Conservation (phyloP, 1,139 yeast genomes). For the Yarrowia galli region DNA sequence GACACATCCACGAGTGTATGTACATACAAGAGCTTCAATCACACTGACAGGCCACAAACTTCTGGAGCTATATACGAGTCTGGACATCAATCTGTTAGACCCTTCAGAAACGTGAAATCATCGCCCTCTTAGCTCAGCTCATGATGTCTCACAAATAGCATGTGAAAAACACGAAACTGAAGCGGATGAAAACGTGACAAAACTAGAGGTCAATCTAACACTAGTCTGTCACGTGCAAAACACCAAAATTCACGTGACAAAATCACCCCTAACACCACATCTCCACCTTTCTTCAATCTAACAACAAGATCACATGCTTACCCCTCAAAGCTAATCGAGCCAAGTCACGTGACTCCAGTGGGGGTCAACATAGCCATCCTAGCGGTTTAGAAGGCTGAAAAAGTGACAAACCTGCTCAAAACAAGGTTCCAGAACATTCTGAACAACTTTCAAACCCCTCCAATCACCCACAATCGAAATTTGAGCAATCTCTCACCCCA, state of each 20-base stretch:
- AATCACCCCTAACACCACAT: too few species aligned
- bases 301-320: neutral
- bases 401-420: neutral
- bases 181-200: neutral
- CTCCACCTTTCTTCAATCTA: too few species aligned
- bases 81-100: too few species aligned
- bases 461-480: neutral
- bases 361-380: neutral
- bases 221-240: neutral
- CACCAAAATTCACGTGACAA: too few species aligned
- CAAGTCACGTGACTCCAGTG: neutral
- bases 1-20: too few species aligned
- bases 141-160: constrained; percentile 7
- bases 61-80: neutral
- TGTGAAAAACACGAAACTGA: neutral
- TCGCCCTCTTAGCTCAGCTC: too few species aligned
- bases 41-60: neutral
- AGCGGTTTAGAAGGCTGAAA: neutral
- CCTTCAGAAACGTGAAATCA: too few species aligned
- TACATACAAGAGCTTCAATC: too few species aligned
- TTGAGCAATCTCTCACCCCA: too few species aligned
- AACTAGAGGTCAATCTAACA: too few species aligned
- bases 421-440: neutral
- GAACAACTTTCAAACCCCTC: neutral
- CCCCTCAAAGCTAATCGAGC: constrained; percentile 4